Evolutionary conservation across 495 filamentous ascomycete species (phyloP).

Genomic region (Hypoxylon lienhwacheense): DNA sequence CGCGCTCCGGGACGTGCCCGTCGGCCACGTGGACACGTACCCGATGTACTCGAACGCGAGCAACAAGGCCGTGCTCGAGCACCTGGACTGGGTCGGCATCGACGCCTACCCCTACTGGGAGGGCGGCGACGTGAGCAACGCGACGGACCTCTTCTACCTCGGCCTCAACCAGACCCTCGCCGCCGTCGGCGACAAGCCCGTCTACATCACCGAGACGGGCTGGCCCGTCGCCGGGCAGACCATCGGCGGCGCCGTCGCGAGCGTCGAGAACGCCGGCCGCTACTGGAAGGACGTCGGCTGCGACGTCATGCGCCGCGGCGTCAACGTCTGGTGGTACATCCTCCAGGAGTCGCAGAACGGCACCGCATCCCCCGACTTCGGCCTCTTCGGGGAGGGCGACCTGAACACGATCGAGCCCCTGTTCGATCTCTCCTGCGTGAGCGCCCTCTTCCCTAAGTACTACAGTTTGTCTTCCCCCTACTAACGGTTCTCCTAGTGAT

Average conservation of each 20-base stretch:
- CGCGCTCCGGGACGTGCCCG: constrained; percentile 50
- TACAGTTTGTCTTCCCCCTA: not conserved
- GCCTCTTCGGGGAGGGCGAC: constrained; percentile 47
- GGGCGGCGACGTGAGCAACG: constrained; percentile 64
- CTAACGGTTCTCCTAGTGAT: constrained; percentile 16
- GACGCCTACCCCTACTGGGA: constrained; percentile 73
- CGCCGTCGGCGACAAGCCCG: constrained; percentile 63
- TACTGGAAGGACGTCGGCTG: constrained; percentile 78
- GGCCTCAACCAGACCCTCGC: constrained; percentile 59
- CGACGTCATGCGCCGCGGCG: constrained; percentile 57
- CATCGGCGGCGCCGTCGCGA: constrained; percentile 61
- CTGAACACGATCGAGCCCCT: constrained; percentile 49
- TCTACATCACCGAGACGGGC: constrained; percentile 85
- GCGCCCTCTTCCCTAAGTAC: not conserved
- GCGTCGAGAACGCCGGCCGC: constrained; percentile 62
- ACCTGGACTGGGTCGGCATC: constrained; percentile 71
- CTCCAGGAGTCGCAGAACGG: constrained; percentile 62
- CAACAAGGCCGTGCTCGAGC: constrained; percentile 65
- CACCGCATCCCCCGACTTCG: constrained; percentile 66
- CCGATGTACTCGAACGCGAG: constrained; percentile 71
- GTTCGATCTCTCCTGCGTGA: constrained; percentile 58
- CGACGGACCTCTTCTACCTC: constrained; percentile 60
- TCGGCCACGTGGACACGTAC: constrained; percentile 89
- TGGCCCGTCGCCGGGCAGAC: constrained; percentile 69
- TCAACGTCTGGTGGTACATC: constrained; percentile 72